Base-by-base conservation (phyloP, 2,329 filamentous ascomycete genomes). In the Colletotrichum phormii region DNA sequence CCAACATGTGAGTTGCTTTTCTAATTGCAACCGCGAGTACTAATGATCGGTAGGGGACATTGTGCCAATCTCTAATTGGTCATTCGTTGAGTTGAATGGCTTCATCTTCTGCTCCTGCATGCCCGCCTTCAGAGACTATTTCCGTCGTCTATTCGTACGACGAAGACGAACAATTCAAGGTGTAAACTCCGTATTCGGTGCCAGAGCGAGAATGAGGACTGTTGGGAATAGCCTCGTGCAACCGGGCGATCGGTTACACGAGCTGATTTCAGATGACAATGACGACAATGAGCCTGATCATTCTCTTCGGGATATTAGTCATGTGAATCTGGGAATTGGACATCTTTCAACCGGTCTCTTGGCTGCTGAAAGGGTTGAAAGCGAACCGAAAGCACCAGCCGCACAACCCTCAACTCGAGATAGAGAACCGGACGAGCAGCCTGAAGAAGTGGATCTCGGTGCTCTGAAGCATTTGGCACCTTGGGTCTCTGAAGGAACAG, bases 41-140 rank as follows among this genome's bases (percentile, higher is more conserved):
- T 37, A 8, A 42, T 9, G 31, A 15, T 22, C 6, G 6, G 5
- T 2, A 71, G 68, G 64, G 68, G 63, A 72, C 4, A 63, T 67
- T 7, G 64, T 72, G 12, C 64, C 69, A 15, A 72, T 72, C 15
- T 63, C 69, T 5, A 71, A 71, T 9, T 71, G 69, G 69, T 71
- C 64, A 5, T 71, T 71, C n/a, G 49, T 71, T 4, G 69, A 71
- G 13, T 42, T 71, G 12, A 71, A 71, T 5, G 69, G 64, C 2
- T 67, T 71, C 51, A 71, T 71, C 35, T 71, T 71, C 13, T 71
- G 69, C n/a, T 71, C 69, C 8, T 71, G 69, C 5, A 71, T 71
- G 69, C 69, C 69, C 13, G 57, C 69, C 5, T 71, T 67, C 9
- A n/a, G 69, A 33, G 58, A 67, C 5, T 71, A 67, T 13, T 71